Conservation (phyloP, 208 protist species). For the Leptomonas seymouri region DNA sequence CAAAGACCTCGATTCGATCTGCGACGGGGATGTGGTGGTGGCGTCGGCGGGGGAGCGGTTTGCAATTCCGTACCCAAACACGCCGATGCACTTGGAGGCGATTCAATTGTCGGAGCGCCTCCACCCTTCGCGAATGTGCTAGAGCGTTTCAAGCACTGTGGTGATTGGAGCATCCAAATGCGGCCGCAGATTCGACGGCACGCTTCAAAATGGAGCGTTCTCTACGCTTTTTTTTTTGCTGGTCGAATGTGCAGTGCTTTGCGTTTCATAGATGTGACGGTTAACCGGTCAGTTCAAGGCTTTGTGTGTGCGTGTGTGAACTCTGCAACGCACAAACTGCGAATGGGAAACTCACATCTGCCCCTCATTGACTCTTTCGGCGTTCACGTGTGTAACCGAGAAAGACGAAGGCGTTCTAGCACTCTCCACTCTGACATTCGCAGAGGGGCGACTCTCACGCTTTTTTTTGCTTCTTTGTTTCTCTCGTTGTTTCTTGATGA, state of each 20-base stretch:
- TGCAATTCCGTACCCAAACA: conserved; percentile 80
- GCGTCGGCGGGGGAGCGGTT: conserved; percentile 86
- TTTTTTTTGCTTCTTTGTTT: too few species aligned
- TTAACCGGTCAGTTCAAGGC: background rate
- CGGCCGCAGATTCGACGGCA: background rate
- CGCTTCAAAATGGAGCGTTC: background rate
- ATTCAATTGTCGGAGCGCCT: conserved; percentile 46
- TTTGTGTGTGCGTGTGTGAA: too few species aligned
- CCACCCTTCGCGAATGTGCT: conserved; percentile 12
- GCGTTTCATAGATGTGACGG: background rate
- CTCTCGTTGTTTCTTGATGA: too few species aligned
- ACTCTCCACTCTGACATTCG: too few species aligned
- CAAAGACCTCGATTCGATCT: conserved; percentile 43
- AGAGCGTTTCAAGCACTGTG: background rate
- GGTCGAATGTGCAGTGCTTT: background rate
- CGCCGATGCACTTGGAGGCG: conserved; percentile 66
- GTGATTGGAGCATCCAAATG: background rate
- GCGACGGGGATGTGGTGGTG: conserved; percentile 72
- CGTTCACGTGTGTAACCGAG: too few species aligned
- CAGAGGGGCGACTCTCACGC: too few species aligned
- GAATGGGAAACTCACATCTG: too few species aligned
- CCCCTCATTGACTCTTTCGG: too few species aligned
- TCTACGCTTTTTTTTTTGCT: conserved; percentile 1
- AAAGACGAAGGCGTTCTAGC: too few species aligned
- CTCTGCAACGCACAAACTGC: too few species aligned